Base-by-base conservation (phyloP, 208 protist genomes). In the Crithidia fasciculata region DNA sequence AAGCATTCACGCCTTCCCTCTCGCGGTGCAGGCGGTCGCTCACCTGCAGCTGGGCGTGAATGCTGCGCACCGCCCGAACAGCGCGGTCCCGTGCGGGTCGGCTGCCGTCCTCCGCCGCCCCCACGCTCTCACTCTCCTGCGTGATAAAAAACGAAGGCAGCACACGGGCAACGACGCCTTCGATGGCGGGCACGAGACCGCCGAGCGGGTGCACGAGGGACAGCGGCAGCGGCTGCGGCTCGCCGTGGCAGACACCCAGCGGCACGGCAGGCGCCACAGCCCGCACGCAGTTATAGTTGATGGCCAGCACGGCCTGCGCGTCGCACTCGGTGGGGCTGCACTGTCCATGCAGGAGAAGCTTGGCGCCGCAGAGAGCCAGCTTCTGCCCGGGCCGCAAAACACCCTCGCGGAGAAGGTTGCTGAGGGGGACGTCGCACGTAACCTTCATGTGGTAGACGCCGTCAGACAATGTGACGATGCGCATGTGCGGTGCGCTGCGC, bases 241-340 rank as follows among this genome's bases (percentile, higher is more conserved):
- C 81, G 9, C 54, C 55, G 52, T 75, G 69, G 18, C 81, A 85
- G 18, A 95, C 67, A 8, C 92, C 92, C 16, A 96, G 72, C 5
- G 82, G 67, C 12, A 84, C 78, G 13, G 37, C 36, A n/a, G 65
- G 37, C 15, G 58, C 55, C 8, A 94, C 88, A 0, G 83, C 79
- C 16, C 87, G 80, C 40, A 92, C 88, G 60, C 92, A 92, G 72
- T 96, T 96, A 72, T 90, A 96, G 72, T 91, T 85, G 47, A 94
- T 53, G 63, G 77, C 68, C 0, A 96, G 58, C 2, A 91, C 83
- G 4, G 85, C 74, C 54, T 84, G 74, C 60, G 78, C 59, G 6
- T 56, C 43, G 58, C 87, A 92, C 66, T 94, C 88, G 52, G 84
- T 67, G n/a, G 87, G 89, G 10, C 79, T 70, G 75, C 73, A 86